Percentiles rank a stretch among this genome's conserved stretches.
Evolutionary conservation across 192 early-diverging fungal species (phyloP).

Genomic region (Spinellus fusiger): DNA sequence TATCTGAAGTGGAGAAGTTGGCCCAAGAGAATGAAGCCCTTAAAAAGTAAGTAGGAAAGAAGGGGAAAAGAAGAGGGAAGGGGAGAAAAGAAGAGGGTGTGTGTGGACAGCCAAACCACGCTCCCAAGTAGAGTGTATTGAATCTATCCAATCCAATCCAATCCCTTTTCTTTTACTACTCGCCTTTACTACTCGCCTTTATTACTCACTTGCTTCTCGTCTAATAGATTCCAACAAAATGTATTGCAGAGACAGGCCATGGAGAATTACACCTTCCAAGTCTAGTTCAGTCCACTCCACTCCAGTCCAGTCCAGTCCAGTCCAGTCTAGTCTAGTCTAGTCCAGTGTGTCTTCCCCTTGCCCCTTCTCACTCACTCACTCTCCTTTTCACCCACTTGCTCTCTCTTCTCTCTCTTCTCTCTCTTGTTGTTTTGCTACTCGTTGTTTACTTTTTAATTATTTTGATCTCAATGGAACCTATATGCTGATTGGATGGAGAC

Average conservation of each 20-base stretch:
- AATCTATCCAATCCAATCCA: no score
- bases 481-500: no score
- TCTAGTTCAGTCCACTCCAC: background rate
- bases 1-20: slow-evolving; percentile 27
- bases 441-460: no score
- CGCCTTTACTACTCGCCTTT: background rate
- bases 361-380: slow-evolving; percentile 1
- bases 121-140: no score
- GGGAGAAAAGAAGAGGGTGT: no score
- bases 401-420: background rate
- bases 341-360: no score
- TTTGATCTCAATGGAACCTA: no score
- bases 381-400: background rate
- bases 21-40: slow-evolving; percentile 26
- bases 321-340: background rate
- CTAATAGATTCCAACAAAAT: slow-evolving; percentile 29
- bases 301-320: background rate
- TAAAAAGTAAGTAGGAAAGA: slow-evolving; percentile 26
- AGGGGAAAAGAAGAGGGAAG: no score
- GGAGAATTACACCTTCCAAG: slow-evolving; percentile 33
- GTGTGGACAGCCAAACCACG: no score
- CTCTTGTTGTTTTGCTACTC: no score
- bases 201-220: no score
- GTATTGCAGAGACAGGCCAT: slow-evolving; percentile 34
- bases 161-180: background rate